Evolutionary conservation across 176 grass and related monocot species (phyloP).

Genomic region (Oryza brachyantha): DNA sequence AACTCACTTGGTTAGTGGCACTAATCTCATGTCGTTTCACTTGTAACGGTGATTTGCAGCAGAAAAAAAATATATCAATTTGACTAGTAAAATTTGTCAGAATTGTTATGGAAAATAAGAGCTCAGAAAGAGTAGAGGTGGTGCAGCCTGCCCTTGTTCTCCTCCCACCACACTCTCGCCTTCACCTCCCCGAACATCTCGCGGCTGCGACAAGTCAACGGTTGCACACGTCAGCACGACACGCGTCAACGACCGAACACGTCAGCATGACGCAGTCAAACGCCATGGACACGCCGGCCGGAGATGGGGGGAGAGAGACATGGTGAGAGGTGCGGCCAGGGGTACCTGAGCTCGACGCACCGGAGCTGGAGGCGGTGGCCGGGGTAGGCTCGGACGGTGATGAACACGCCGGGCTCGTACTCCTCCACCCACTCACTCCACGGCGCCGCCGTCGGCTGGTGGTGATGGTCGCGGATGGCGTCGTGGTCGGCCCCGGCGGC

Average conservation of each 20-base stretch:
- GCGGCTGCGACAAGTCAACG: conserved; percentile 16
- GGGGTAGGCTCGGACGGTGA: conserved; percentile 15
- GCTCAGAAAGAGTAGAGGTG: conserved; percentile 21
- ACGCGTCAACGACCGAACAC: neutral
- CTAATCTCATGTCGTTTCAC: neutral
- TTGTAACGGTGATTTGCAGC: neutral
- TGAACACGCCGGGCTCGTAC: conserved; percentile 18
- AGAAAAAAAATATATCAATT: neutral
- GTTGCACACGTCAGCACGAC: neutral
- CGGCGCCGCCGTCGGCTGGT: neutral
- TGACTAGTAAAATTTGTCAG: neutral
- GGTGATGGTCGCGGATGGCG: neutral
- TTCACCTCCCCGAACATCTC: conserved; percentile 24
- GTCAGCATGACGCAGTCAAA: neutral
- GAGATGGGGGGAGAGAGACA: neutral
- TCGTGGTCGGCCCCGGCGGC: neutral
- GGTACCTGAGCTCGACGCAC: conserved; percentile 27
- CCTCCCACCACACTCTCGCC: conserved; percentile 26
- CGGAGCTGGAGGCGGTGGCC: neutral
- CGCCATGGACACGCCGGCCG: neutral
- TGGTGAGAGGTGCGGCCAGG: neutral
- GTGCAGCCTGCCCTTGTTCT: conserved; percentile 22
- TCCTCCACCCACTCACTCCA: conserved; percentile 30
- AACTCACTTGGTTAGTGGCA: too few relatives aligned
- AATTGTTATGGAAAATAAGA: neutral